Percentiles rank a stretch among this genome's conserved stretches.
Conservation (phyloP, 768 basidiomycete species). For the Termitomyces sp. region DNA sequence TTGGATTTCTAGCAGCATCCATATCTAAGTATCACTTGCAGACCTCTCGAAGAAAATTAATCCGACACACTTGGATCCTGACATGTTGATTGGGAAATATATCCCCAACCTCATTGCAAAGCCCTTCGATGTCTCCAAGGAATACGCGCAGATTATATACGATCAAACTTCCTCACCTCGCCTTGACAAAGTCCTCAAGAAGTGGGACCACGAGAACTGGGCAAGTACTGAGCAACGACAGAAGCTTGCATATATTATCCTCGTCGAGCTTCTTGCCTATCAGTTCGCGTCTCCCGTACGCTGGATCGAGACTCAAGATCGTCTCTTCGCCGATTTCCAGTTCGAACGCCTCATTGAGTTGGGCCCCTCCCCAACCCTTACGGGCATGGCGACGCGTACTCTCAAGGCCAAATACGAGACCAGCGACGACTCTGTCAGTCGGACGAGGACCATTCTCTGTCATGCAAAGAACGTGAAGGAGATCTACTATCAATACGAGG, state of each 20-base stretch:
- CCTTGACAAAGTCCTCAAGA: constrained; percentile 89
- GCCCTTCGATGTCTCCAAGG: constrained; percentile 76
- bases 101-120: constrained; percentile 94
- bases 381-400: constrained; percentile 90
- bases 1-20: background rate
- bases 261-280: constrained; percentile 95
- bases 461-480: constrained; percentile 95
- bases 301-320: constrained; percentile 99
- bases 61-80: constrained; percentile 83
- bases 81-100: constrained; percentile 91
- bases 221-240: constrained; percentile 75
- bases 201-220: constrained; percentile 94
- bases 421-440: constrained; percentile 79
- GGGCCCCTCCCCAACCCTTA: constrained; percentile 93
- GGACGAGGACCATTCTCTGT: constrained; percentile 77
- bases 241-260: constrained; percentile 90
- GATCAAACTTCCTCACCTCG: constrained; percentile 95
- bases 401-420: constrained; percentile 92
- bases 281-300: constrained; percentile 98
- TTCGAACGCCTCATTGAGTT: constrained; percentile 96
- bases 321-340: constrained; percentile 77
- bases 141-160: constrained; percentile 93
- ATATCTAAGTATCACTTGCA: constrained; percentile 19
- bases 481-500: constrained; percentile 97
- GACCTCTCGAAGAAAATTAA: constrained; percentile 99